phyloP scores from a whole-genome alignment of 1,139 yeast species.

The Sugiyamaella castrensis region DNA sequence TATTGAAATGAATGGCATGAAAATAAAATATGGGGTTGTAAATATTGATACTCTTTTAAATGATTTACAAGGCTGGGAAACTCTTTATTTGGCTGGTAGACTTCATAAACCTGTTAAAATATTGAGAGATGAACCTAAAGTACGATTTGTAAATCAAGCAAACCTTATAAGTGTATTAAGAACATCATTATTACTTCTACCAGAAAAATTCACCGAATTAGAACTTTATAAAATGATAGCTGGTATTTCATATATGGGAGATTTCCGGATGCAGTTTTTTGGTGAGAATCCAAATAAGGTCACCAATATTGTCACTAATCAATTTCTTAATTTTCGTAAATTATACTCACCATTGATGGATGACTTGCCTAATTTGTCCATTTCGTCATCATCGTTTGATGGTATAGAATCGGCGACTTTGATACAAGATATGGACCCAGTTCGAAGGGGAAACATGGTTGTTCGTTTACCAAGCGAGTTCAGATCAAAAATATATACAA shows the following conservation, averaged over 20 bases:
- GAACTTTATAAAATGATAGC: conserved; percentile 77
- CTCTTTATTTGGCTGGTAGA: conserved; percentile 87
- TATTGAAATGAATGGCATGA: conserved; percentile 58
- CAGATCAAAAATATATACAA: conserved; percentile 45
- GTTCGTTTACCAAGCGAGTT: conserved; percentile 52
- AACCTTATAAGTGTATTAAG: conserved; percentile 78
- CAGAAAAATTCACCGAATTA: conserved; percentile 53
- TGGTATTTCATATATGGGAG: conserved; percentile 82
- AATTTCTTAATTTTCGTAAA: conserved; percentile 60
- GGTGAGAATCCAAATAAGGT: conserved; percentile 93
- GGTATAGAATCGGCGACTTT: conserved; percentile 32
- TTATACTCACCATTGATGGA: conserved; percentile 70
- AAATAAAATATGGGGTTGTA: conserved; percentile 85
- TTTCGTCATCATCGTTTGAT: conserved; percentile 22
- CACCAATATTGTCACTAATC: conserved; percentile 76
- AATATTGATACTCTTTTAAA: conserved; percentile 55
- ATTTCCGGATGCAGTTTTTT: conserved; percentile 74
- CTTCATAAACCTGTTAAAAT: conserved; percentile 90
- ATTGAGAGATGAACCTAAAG: conserved; percentile 57
- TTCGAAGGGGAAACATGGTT: conserved; percentile 40
- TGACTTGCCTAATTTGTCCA: conserved; percentile 40
- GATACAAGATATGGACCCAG: conserved; percentile 38
- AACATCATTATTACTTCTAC: conserved; percentile 61
- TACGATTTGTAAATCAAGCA: conserved; percentile 65
- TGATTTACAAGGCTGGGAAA: conserved; percentile 79